phyloP scores from a whole-genome alignment of 805 yeast genomes.

The Priceomyces fermenticarens region DNA sequence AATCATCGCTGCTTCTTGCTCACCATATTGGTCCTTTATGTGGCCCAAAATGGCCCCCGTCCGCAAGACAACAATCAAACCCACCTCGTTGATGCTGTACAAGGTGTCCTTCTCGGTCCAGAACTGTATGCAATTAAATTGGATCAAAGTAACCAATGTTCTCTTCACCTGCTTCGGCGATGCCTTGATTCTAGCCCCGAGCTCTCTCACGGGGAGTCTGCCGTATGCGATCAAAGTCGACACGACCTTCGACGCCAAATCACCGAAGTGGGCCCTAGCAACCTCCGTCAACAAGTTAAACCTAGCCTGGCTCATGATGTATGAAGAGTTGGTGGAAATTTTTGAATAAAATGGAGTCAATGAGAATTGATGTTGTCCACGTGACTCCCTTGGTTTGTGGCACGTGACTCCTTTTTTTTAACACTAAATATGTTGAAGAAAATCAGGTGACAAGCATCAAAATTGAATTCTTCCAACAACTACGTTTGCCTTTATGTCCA shows the following conservation, averaged over 20 bases:
- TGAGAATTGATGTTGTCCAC: no score
- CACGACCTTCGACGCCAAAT: slow-evolving; percentile 63
- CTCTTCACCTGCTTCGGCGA: slow-evolving; percentile 54
- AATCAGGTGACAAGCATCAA: no score
- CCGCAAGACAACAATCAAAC: slow-evolving; percentile 62
- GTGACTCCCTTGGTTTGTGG: no score
- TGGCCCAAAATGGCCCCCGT: slow-evolving; percentile 70
- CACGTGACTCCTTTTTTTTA: no score
- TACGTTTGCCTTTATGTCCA: slow-evolving; percentile 12
- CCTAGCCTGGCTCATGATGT: no score
- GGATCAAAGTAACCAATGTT: slow-evolving; percentile 72
- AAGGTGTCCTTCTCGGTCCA: slow-evolving; percentile 51
- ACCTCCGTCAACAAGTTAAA: slow-evolving; percentile 51
- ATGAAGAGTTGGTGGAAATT: no score
- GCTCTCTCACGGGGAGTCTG: slow-evolving; percentile 54
- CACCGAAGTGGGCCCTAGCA: slow-evolving; percentile 61
- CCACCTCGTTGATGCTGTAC: slow-evolving; percentile 64
- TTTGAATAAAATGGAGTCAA: no score
- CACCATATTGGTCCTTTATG: slow-evolving; percentile 45
- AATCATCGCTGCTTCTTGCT: slow-evolving; percentile 53
- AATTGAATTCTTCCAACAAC: no score
- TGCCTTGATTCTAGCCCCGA: slow-evolving; percentile 46
- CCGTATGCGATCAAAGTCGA: slow-evolving; percentile 66
- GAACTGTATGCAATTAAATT: slow-evolving; percentile 69
- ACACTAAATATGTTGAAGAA: no score